These are phyloP conservation scores for Pyronema domesticum DNA, from an alignment of 495 filamentous ascomycete species.

Conservation along the genomic window DNA sequence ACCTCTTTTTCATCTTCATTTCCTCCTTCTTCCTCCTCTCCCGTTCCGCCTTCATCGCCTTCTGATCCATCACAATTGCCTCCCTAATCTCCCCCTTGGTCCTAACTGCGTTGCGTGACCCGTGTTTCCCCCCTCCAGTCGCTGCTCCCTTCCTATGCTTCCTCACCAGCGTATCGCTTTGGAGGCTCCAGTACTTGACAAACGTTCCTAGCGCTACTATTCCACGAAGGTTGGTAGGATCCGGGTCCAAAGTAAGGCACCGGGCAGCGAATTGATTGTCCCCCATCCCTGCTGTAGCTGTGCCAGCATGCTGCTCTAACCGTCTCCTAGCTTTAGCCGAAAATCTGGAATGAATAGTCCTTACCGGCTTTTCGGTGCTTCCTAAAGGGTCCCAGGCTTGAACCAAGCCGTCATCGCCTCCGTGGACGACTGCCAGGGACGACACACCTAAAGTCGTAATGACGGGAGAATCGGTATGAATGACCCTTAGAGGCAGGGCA, in stretches of 20 bases:
- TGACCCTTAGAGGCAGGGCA: constrained; percentile 38
- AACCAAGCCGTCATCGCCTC: constrained; percentile 85
- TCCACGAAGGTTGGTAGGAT: constrained; percentile 77
- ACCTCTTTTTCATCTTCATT: constrained; percentile 41
- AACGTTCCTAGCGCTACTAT: constrained; percentile 75
- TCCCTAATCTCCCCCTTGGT: constrained; percentile 49
- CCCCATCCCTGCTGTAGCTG: constrained; percentile 36
- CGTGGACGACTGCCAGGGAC: constrained; percentile 75
- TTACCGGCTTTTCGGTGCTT: constrained; percentile 58
- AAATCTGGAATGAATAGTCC: constrained; percentile 79
- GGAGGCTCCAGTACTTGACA: constrained; percentile 86
- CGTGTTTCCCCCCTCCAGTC: constrained; percentile 36
- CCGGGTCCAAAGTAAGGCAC: constrained; percentile 72
- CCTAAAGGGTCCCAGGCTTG: constrained; percentile 93
- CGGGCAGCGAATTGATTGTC: constrained; percentile 70
- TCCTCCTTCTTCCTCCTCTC: constrained; percentile 35
- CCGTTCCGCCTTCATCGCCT: constrained; percentile 62
- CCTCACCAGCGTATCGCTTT: constrained; percentile 47
- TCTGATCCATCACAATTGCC: constrained; percentile 66
- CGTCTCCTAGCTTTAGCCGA: constrained; percentile 60
- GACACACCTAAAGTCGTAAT: constrained; percentile 74
- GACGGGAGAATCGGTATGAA: constrained; percentile 80
- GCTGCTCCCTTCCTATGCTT: constrained; percentile 25
- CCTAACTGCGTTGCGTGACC: constrained; percentile 35
- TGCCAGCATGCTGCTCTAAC: constrained; percentile 49